Evolutionary conservation across 192 early-diverging fungal species (phyloP).

Genomic region (Linnemannia hyalina): DNA sequence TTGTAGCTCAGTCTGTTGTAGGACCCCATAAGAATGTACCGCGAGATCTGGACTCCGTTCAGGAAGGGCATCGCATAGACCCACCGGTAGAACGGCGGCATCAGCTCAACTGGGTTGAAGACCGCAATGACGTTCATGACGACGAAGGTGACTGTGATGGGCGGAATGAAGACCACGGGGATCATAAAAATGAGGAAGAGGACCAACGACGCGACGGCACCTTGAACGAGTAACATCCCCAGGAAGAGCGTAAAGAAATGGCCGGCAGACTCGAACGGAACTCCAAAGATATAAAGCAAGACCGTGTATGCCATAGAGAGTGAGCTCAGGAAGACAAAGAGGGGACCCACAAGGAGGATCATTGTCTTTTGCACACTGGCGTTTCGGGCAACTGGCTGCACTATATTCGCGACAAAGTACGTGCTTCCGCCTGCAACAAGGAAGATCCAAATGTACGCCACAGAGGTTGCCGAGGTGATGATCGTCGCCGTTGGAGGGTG

Average conservation of each 20-base stretch:
- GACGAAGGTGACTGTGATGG: constrained; percentile 39
- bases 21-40: constrained; percentile 57
- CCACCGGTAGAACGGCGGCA: constrained; percentile 57
- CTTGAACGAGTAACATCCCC: constrained; percentile 38
- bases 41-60: constrained; percentile 60
- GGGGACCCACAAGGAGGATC: constrained; percentile 19
- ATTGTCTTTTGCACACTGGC: constrained; percentile 28
- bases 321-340: constrained; percentile 23
- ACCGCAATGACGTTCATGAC: constrained; percentile 59
- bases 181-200: constrained; percentile 46
- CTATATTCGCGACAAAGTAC: constrained; percentile 34
- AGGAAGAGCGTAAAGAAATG: constrained; percentile 40
- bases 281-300: constrained; percentile 35
- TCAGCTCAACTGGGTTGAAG: constrained; percentile 54
- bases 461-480: constrained; percentile 44
- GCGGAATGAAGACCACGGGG: constrained; percentile 31
- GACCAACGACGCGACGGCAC: constrained; percentile 42
- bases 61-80: constrained; percentile 62
- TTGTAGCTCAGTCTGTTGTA: constrained; percentile 55
- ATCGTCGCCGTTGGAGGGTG: constrained; percentile 37
- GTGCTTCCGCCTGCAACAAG: constrained; percentile 44
- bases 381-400: constrained; percentile 20
- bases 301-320: constrained; percentile 41
- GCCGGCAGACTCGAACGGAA: constrained; percentile 26
- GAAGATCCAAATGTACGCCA: constrained; percentile 53